Conservation (phyloP, 2,329 filamentous ascomycete genomes). For the Thelonectria blattea region DNA sequence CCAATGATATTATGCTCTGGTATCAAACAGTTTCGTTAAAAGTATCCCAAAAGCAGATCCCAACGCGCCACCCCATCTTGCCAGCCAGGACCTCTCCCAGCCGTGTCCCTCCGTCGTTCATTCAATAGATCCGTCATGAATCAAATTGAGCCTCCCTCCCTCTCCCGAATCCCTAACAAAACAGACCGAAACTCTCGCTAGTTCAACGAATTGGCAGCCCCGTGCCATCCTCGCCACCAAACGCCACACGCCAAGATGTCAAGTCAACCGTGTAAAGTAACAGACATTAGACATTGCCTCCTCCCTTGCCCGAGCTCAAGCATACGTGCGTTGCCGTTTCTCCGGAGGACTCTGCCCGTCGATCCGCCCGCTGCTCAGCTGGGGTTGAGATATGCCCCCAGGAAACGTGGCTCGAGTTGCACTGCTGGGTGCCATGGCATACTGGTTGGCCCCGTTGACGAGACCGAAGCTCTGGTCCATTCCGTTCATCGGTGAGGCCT, state of each 20-base stretch:
- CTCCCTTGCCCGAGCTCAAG: slow-evolving; percentile 20
- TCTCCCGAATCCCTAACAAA: slow-evolving; percentile 25
- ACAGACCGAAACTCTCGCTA: slow-evolving; percentile 19
- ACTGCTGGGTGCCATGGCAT: slow-evolving; percentile 43
- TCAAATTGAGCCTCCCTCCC: slow-evolving; percentile 21
- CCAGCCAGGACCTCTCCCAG: slow-evolving; percentile 16
- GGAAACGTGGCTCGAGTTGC: slow-evolving; percentile 39
- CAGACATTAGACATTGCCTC: slow-evolving; percentile 17
- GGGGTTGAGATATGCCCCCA: slow-evolving; percentile 30
- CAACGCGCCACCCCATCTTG: slow-evolving; percentile 23
- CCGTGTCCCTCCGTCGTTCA: slow-evolving; percentile 18
- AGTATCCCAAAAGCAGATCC: slow-evolving; percentile 25
- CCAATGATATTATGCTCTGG: slow-evolving; percentile 37
- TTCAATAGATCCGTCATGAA: slow-evolving; percentile 25
- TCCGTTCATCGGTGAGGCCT: slow-evolving; percentile 52
- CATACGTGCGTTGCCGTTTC: slow-evolving; percentile 56
- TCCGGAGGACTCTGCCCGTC: slow-evolving; percentile 54
- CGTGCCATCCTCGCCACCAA: slow-evolving; percentile 25
- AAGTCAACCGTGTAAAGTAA: slow-evolving; percentile 21
- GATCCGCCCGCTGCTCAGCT: slow-evolving; percentile 37
- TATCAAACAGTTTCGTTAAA: slow-evolving; percentile 36
- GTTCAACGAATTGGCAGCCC: slow-evolving; percentile 14
- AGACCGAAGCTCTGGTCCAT: slow-evolving; percentile 56
- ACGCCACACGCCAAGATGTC: slow-evolving; percentile 37
- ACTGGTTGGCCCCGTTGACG: slow-evolving; percentile 49